Percentiles rank a stretch among this genome's conserved stretches.
These are phyloP conservation scores for Conticribra weissflogii DNA, from an alignment of 108 stramenopile genomes.

Conservation along the genomic window DNA sequence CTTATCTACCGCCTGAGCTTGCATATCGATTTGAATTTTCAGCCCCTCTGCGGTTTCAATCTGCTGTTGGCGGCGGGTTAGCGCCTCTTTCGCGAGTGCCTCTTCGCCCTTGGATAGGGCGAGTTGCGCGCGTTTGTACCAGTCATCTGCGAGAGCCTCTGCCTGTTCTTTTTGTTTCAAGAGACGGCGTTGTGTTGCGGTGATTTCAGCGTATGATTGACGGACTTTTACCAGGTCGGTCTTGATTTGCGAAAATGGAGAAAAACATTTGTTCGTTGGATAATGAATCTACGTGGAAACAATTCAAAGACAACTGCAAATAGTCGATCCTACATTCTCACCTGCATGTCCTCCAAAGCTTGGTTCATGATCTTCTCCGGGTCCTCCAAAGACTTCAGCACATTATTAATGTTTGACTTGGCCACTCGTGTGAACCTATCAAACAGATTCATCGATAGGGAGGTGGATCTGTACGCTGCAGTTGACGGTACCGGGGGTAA, in stretches of 20 bases:
- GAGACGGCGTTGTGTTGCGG: conserved; percentile 93
- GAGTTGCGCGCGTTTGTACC: conserved; percentile 96
- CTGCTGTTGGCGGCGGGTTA: conserved; percentile 88
- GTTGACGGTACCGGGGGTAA: conserved; percentile 5
- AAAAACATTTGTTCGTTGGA: no score
- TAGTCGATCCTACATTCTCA: no score
- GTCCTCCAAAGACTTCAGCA: conserved; percentile 91
- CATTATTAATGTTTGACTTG: conserved; percentile 91
- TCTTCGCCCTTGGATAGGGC: conserved; percentile 94
- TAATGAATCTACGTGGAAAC: no score
- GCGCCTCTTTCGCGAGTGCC: conserved; percentile 92
- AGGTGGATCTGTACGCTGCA: conserved; percentile 13
- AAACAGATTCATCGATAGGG: conserved; percentile 82
- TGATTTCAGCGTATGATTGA: conserved; percentile 97
- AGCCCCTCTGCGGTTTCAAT: conserved; percentile 66
- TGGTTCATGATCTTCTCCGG: conserved; percentile 97
- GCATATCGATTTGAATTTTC: conserved; percentile 81
- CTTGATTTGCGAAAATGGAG: no score
- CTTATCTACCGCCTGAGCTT: conserved; percentile 82
- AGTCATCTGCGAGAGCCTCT: conserved; percentile 84
- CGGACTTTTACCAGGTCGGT: conserved; percentile 93
- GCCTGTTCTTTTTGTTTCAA: conserved; percentile 90
- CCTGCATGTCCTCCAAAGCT: conserved; percentile 98
- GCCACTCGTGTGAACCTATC: conserved; percentile 85
- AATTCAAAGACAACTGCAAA: no score